A percentile compares a stretch with the other conserved stretches of the same genome.
Evolutionary conservation across 768 basidiomycete species (phyloP).

Genomic region (Rubroboletus satanas): DNA sequence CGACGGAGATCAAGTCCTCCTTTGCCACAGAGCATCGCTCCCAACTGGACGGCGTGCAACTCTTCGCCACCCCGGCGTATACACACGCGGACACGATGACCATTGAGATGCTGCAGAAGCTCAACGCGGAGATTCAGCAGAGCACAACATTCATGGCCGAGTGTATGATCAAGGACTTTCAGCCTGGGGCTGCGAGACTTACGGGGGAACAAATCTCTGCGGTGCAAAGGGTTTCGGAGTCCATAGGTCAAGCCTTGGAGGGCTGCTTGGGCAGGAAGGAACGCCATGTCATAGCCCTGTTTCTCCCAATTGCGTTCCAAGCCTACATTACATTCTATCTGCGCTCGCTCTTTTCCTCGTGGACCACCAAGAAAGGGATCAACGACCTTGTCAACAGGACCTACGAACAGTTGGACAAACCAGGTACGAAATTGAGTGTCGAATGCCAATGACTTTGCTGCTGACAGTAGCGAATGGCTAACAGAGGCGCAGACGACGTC

Average conservation of each 20-base stretch:
- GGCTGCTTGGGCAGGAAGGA: not conserved
- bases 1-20: not conserved
- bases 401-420: conserved; percentile 6
- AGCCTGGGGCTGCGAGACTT: not conserved
- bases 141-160: conserved; percentile 10
- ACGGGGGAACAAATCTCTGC: not conserved
- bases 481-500: conserved; percentile 11
- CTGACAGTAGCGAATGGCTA: not conserved
- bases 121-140: conserved; percentile 14
- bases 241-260: not conserved
- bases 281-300: not conserved
- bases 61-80: conserved; percentile 5
- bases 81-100: conserved; percentile 5
- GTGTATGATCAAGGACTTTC: not conserved
- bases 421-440: not conserved
- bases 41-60: conserved; percentile 1
- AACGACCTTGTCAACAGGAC: conserved; percentile 2
- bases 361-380: conserved; percentile 5
- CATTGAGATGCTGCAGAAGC: conserved; percentile 5
- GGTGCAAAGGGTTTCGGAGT: not conserved
- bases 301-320: conserved; percentile 12
- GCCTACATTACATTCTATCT: conserved; percentile 3
- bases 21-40: not conserved
- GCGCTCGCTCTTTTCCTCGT: conserved; percentile 5
- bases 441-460: no score